A percentile compares a stretch with the other conserved stretches of the same genome.
These are phyloP conservation scores for Pseudonitzschia multiseries DNA, from an alignment of 108 stramenopile genomes.

Conservation along the genomic window DNA sequence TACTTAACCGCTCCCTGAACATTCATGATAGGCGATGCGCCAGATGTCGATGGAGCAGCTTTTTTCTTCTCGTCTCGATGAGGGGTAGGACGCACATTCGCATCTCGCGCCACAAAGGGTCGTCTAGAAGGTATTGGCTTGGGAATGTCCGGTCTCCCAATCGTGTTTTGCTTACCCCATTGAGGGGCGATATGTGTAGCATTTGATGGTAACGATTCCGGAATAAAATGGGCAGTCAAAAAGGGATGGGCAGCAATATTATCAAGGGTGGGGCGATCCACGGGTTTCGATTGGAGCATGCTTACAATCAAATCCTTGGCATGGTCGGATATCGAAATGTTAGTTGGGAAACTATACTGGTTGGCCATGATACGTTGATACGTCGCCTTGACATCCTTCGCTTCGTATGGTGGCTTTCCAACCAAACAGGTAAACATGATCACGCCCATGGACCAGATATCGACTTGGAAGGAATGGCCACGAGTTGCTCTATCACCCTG, in stretches of 20 bases:
- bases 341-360: slow-evolving; percentile 88
- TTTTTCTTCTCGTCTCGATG: slow-evolving; percentile 2
- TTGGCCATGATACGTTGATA: slow-evolving; percentile 95
- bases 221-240: slow-evolving; percentile 64
- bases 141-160: slow-evolving; percentile 18
- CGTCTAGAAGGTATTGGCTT: slow-evolving; percentile 19
- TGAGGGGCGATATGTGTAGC: slow-evolving; percentile 57
- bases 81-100: slow-evolving; percentile 20
- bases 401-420: slow-evolving; percentile 97
- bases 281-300: slow-evolving; percentile 91
- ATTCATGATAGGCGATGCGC: slow-evolving; percentile 9
- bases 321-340: slow-evolving; percentile 67
- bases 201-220: slow-evolving; percentile 59
- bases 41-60: background rate
- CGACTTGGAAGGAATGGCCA: slow-evolving; percentile 96
- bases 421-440: slow-evolving; percentile 96
- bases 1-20: slow-evolving; percentile 28
- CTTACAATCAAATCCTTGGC: slow-evolving; percentile 85
- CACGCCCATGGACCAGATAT: slow-evolving; percentile 98
- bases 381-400: slow-evolving; percentile 97
- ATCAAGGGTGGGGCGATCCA: slow-evolving; percentile 78
- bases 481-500: slow-evolving; percentile 82
- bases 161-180: slow-evolving; percentile 41
- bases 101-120: slow-evolving; percentile 35
- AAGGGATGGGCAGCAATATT: slow-evolving; percentile 79